Conservation (phyloP, 2,329 filamentous ascomycete genomes). For the Ophiostoma perfectum region DNA sequence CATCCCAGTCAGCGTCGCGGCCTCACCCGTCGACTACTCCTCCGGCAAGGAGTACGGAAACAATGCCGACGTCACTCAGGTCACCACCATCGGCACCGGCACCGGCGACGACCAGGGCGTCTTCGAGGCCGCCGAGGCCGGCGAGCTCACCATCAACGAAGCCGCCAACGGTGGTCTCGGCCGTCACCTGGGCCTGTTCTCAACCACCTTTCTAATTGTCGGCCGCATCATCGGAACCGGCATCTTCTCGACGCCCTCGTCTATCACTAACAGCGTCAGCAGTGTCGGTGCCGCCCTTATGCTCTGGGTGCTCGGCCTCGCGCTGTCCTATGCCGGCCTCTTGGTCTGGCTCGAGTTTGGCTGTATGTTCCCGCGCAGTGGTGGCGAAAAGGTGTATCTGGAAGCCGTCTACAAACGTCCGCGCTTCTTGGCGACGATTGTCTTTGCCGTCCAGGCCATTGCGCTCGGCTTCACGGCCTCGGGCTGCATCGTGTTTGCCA, state of each 20-base stretch:
- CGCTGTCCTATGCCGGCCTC: conserved; percentile 54
- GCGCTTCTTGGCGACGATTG: conserved; percentile 53
- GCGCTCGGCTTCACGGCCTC: conserved; percentile 25
- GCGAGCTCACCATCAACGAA: conserved; percentile 25
- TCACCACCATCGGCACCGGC: background rate
- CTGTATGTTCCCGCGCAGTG: conserved; percentile 55
- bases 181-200: conserved; percentile 25
- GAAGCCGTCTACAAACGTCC: conserved; percentile 57
- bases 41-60: background rate
- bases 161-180: conserved; percentile 22
- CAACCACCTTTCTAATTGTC: conserved; percentile 27
- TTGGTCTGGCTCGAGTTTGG: conserved; percentile 61
- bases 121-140: conserved; percentile 20
- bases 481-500: conserved; percentile 30
- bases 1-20: no score
- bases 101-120: conserved; percentile 2
- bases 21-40: background rate
- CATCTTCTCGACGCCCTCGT: conserved; percentile 51
- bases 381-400: conserved; percentile 62
- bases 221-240: conserved; percentile 32
- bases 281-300: conserved; percentile 45
- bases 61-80: background rate
- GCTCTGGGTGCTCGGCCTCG: conserved; percentile 34
- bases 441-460: conserved; percentile 44
- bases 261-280: conserved; percentile 48